These are phyloP conservation scores for Zygoascus hellenicus DNA, from an alignment of 1,139 yeast genomes.

Conservation along the genomic window DNA sequence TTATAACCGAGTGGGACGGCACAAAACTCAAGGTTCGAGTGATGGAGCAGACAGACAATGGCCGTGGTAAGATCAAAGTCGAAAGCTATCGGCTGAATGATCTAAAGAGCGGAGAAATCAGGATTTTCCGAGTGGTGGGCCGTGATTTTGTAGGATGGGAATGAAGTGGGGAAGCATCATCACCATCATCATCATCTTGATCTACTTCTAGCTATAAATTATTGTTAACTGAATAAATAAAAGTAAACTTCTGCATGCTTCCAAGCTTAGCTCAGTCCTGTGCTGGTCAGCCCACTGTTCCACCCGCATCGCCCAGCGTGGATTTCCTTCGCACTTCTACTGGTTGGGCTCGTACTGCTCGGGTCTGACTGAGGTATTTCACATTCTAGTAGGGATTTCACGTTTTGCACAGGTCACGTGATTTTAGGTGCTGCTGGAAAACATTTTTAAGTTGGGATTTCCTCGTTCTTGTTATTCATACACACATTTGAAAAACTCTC, in stretches of 20 bases:
- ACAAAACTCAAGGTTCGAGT: slow-evolving; percentile 73
- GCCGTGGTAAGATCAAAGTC: slow-evolving; percentile 47
- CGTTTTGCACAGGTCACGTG: background rate
- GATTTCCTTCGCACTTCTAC: slow-evolving; percentile 1
- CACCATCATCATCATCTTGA: too few relatives aligned
- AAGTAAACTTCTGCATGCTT: too few relatives aligned
- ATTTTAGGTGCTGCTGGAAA: background rate
- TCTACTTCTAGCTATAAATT: too few relatives aligned
- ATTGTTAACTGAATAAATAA: too few relatives aligned
- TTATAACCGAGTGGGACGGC: slow-evolving; percentile 69
- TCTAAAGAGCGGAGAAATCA: slow-evolving; percentile 70
- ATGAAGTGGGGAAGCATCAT: slow-evolving; percentile 6
- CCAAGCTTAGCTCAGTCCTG: too few relatives aligned
- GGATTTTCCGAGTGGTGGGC: slow-evolving; percentile 69
- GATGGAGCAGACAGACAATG: slow-evolving; percentile 42
- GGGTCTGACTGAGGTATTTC: background rate
- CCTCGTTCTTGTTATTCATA: slow-evolving; percentile 5
- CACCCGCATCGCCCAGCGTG: background rate
- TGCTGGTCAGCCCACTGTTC: too few relatives aligned
- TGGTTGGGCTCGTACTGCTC: background rate
- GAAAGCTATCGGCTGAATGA: slow-evolving; percentile 65
- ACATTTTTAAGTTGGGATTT: background rate
- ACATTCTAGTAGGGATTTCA: background rate
- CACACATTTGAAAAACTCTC: slow-evolving; percentile 4
- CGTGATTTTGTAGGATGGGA: slow-evolving; percentile 61